Conservation (phyloP, 306 rosid genomes). For the Ziziphus jujuba region DNA sequence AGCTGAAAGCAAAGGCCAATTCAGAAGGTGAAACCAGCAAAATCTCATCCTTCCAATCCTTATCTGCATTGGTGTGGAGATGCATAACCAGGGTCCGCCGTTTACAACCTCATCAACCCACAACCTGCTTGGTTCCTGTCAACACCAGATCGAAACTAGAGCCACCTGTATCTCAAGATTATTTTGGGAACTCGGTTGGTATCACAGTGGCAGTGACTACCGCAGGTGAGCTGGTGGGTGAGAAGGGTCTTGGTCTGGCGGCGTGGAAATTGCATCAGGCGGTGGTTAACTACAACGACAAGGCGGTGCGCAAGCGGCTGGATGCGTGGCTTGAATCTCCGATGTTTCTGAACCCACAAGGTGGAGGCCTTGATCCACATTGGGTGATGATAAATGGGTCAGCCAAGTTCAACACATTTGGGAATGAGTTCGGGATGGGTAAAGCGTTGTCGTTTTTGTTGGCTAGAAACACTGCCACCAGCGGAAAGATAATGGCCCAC, state of each 20-base stretch:
- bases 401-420: no score
- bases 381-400: no score
- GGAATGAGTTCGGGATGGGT: no score
- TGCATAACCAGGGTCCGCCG: slow-evolving; percentile 9
- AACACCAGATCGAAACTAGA: neutral
- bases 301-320: neutral
- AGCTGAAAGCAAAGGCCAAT: slow-evolving; percentile 59
- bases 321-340: no score
- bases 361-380: no score
- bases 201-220: neutral
- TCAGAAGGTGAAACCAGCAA: slow-evolving; percentile 18
- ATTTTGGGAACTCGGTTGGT: slow-evolving; percentile 5
- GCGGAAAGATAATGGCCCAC: neutral
- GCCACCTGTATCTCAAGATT: neutral
- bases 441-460: neutral
- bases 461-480: neutral
- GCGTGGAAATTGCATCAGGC: slow-evolving; percentile 9
- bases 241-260: neutral
- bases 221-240: slow-evolving; percentile 1
- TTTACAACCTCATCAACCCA: no score
- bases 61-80: slow-evolving; percentile 43
- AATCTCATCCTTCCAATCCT: slow-evolving; percentile 55
- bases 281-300: neutral
- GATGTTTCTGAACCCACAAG: no score
- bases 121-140: neutral